Evolutionary conservation across 768 basidiomycete species (phyloP).

Genomic region (Mycena olivaceomarginata): DNA sequence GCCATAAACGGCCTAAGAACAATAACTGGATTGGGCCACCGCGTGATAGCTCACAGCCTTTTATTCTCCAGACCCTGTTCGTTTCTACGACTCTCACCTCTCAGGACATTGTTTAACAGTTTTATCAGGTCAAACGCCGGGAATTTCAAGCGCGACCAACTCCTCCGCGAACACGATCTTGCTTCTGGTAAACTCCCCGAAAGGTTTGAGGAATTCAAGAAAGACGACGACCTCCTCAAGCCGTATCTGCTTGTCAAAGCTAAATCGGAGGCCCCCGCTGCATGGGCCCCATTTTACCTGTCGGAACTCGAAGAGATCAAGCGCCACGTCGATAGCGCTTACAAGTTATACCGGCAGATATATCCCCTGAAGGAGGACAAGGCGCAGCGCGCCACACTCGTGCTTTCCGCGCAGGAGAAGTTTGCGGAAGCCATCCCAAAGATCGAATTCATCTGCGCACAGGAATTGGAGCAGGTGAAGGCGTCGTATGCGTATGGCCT

Average conservation of each 20-base stretch:
- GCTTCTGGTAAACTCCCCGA: constrained; percentile 55
- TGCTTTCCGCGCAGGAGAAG: constrained; percentile 49
- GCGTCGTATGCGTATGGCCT: constrained; percentile 74
- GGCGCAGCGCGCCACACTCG: constrained; percentile 49
- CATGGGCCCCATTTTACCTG: constrained; percentile 9
- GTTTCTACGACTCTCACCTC: background rate
- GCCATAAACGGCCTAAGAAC: constrained; percentile 53
- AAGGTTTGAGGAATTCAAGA: constrained; percentile 37
- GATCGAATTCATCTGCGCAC: constrained; percentile 48
- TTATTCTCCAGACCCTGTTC: constrained; percentile 67
- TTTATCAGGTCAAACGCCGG: constrained; percentile 57
- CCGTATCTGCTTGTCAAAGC: constrained; percentile 59
- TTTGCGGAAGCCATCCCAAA: constrained; percentile 54
- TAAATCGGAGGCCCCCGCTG: constrained; percentile 28
- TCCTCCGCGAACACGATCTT: constrained; percentile 48
- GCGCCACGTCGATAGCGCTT: constrained; percentile 58
- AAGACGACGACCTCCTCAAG: constrained; percentile 58
- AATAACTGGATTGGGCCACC: constrained; percentile 35
- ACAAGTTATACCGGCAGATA: constrained; percentile 29
- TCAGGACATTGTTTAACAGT: background rate
- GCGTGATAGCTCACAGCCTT: constrained; percentile 27
- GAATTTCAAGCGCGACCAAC: constrained; percentile 53
- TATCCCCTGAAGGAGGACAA: constrained; percentile 36
- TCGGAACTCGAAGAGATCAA: constrained; percentile 63
- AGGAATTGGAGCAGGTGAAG: constrained; percentile 64